Evolutionary conservation across 2,329 filamentous ascomycete genomes (phyloP).

Genomic region (Fusarium sp.): DNA sequence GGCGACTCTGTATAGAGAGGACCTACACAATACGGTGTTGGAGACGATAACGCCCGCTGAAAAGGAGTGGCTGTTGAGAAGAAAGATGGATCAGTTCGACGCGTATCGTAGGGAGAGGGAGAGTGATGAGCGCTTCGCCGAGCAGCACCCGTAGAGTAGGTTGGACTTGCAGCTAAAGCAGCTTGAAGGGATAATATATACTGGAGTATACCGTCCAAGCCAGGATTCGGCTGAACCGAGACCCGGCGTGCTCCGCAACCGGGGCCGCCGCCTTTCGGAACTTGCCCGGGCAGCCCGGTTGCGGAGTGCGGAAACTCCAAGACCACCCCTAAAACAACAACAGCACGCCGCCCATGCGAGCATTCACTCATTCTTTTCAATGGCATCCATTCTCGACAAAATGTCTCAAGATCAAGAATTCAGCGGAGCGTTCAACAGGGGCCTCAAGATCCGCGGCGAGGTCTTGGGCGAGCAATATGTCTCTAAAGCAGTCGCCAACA

Average conservation of each 20-base stretch:
- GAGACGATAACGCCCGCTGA: too few species aligned
- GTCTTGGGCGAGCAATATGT: conserved; percentile 36
- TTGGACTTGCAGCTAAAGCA: too few species aligned
- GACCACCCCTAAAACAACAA: not conserved
- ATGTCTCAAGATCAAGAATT: conserved; percentile 19
- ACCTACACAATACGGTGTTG: too few species aligned
- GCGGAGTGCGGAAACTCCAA: conserved; percentile 2
- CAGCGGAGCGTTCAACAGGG: conserved; percentile 16
- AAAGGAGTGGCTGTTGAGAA: too few species aligned
- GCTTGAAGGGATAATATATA: too few species aligned
- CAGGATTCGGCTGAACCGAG: not conserved
- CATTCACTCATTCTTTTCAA: too few species aligned
- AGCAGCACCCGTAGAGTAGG: too few species aligned
- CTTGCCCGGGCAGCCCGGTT: not conserved
- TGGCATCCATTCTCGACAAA: not conserved
- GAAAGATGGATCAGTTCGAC: too few species aligned
- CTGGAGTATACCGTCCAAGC: conserved; percentile 41
- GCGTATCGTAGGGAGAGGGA: too few species aligned
- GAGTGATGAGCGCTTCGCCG: too few species aligned
- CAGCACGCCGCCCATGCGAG: too few species aligned
- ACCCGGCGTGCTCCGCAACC: not conserved
- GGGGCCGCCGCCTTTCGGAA: not conserved
- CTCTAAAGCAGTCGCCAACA: conserved; percentile 20
- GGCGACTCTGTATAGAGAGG: too few species aligned
- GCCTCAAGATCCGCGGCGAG: conserved; percentile 20